These are phyloP conservation scores for Thraustochytrium sp. DNA, from an alignment of 352 stramenopile species.

Conservation along the genomic window DNA sequence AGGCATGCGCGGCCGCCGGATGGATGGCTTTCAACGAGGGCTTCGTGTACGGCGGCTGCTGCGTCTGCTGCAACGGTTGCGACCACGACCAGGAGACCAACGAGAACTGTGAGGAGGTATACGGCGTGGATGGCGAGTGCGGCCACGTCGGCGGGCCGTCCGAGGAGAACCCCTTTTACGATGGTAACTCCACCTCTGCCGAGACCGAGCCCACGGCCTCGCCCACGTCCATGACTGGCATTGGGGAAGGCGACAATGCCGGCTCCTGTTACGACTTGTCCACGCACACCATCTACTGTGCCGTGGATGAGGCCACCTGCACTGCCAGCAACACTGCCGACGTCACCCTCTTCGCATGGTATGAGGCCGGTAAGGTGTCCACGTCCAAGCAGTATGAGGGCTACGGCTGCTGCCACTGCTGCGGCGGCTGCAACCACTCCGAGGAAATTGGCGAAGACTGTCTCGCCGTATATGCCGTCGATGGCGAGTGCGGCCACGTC, in stretches of 20 bases:
- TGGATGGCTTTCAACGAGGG: neutral
- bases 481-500: constrained; percentile 16
- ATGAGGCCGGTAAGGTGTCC: neutral
- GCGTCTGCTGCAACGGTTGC: constrained; percentile 5
- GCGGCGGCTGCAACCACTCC: constrained; percentile 16
- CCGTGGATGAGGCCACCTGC: neutral
- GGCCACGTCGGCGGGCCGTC: neutral
- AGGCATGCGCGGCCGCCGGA: neutral
- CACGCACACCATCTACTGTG: neutral
- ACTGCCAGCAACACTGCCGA: too few species aligned
- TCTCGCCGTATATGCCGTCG: neutral
- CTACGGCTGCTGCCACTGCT: constrained; percentile 14
- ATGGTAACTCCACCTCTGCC: neutral
- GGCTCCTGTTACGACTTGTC: neutral
- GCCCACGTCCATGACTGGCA: too few species aligned
- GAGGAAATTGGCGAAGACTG: neutral
- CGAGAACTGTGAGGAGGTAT: neutral
- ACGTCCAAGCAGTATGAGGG: neutral
- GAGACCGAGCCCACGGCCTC: neutral
- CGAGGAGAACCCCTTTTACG: neutral
- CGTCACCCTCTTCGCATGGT: too few species aligned
- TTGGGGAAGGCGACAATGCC: neutral
- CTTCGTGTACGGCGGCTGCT: neutral
- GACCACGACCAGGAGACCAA: constrained; percentile 1
- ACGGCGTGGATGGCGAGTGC: constrained; percentile 26